Evolutionary conservation across 2,329 filamentous ascomycete species (phyloP), one percentile per base, ranked within the genome.

Genomic region (Fusarium napiforme): DNA sequence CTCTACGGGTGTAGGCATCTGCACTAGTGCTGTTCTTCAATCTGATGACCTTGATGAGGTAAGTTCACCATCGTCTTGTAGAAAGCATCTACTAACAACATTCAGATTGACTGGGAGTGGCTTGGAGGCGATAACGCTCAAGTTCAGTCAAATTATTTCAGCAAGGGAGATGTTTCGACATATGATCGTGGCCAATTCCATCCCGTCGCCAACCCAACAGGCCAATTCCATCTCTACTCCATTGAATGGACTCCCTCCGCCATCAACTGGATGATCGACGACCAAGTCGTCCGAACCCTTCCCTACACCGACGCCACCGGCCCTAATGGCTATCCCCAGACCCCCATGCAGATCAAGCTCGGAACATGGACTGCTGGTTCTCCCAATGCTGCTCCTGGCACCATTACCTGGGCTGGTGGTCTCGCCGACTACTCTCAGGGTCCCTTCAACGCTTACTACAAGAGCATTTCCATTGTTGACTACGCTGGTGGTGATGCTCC

Each of bases 131-230:
- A 91, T 72, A 82, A 87, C 60, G 82, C 83, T n/a, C 85, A 94
- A 75, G 93, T 94, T 7, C 94, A 97, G 82, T 91, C 89, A 77
- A 97, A 97, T 84, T 97, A 96, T 83, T 93, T 93, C 79, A 90
- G 90, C 81, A 92, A 93, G 83, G 92, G 91, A 60, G 86, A 93
- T 81, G 90, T 89, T 36, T 89, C 89, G 11, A 86, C 86, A 40
- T 93, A 88, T 78, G 89, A 93, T 79, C 89, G 91, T 64, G 90
- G 88, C 76, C 84, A 84, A 36, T 88, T 88, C 82, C 84, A 89
- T 76, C 72, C 83, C n/a, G 85, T 92, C 60, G 72, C 79, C 55
- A 83, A 85, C 73, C 84, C 88, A 16, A 87, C 86, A 75, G 79
- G 81, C 2, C 60, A 75, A 14, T 87, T 85, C 79, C 91, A 93